Evolutionary conservation across 169 alveolate species (phyloP).

Genomic region (Blepharisma undulans): DNA sequence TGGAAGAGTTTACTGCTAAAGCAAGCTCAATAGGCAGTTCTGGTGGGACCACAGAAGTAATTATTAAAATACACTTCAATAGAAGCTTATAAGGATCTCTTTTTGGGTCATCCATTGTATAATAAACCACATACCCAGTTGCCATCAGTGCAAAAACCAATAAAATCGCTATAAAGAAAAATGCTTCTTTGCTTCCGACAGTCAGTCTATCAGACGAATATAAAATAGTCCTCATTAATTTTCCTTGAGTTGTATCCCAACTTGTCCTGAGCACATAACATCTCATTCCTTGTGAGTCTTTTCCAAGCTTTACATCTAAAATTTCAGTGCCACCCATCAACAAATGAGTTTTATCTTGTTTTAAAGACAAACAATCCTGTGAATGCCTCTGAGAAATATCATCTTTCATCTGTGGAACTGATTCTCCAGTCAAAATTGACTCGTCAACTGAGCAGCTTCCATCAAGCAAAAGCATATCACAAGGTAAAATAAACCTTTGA

Average conservation of each 20-base stretch:
- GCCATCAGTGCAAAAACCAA: constrained; percentile 92
- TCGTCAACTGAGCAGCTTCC: constrained; percentile 89
- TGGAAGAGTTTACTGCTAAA: constrained; percentile 95
- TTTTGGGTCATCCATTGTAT: constrained; percentile 83
- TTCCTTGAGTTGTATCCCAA: constrained; percentile 91
- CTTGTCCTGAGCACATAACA: constrained; percentile 85
- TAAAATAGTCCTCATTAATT: constrained; percentile 95
- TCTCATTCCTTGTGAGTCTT: constrained; percentile 43
- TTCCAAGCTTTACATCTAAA: neutral
- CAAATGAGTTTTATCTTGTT: constrained; percentile 47
- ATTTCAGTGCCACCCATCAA: constrained; percentile 64
- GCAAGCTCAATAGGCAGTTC: constrained; percentile 98
- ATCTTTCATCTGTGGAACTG: constrained; percentile 72
- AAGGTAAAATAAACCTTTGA: constrained; percentile 61
- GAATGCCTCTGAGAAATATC: constrained; percentile 56
- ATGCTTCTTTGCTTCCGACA: constrained; percentile 92
- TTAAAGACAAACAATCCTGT: constrained; percentile 23
- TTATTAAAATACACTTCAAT: constrained; percentile 93
- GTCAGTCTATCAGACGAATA: constrained; percentile 91
- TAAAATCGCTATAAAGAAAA: constrained; percentile 89
- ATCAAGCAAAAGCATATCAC: constrained; percentile 75
- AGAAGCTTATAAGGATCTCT: constrained; percentile 85
- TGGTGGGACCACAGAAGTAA: constrained; percentile 98
- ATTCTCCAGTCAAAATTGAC: constrained; percentile 91
- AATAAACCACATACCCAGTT: constrained; percentile 89